Conservation (phyloP, 1,139 yeast species). For the Taphrina flavorubra region DNA sequence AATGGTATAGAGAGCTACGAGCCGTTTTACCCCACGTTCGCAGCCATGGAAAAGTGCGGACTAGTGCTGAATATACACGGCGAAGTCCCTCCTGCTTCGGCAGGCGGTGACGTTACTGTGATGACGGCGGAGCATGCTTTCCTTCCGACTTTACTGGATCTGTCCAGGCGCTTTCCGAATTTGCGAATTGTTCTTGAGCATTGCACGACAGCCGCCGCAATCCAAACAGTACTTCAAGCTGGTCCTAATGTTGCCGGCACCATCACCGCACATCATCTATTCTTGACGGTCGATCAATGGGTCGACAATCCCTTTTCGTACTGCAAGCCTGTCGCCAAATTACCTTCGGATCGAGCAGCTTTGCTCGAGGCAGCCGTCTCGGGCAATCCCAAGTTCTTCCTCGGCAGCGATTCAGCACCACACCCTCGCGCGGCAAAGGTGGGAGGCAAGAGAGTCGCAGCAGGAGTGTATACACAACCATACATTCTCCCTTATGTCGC, state of each 20-base stretch:
- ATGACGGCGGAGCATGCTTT: constrained; percentile 92
- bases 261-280: constrained; percentile 93
- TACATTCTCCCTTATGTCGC: constrained; percentile 84
- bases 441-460: constrained; percentile 71
- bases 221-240: constrained; percentile 73
- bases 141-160: constrained; percentile 82
- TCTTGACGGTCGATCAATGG: constrained; percentile 89
- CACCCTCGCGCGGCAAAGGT: constrained; percentile 78
- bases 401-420: constrained; percentile 98
- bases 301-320: constrained; percentile 94
- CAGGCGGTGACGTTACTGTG: constrained; percentile 67
- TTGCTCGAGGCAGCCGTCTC: constrained; percentile 85
- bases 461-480: constrained; percentile 94
- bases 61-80: constrained; percentile 90
- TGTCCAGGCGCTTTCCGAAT: constrained; percentile 82
- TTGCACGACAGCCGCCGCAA: constrained; percentile 89
- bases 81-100: constrained; percentile 76
- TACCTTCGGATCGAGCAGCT: constrained; percentile 82
- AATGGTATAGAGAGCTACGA: constrained; percentile 88
- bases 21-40: constrained; percentile 83
- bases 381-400: constrained; percentile 90
- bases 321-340: constrained; percentile 97
- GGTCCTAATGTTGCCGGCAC: constrained; percentile 85
- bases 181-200: constrained; percentile 90
- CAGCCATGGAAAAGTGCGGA: constrained; percentile 79